A percentile compares a stretch with the other conserved stretches of the same genome.
phyloP scores from a whole-genome alignment of 2,329 filamentous ascomycete genomes.

The Gyromitra esculenta region DNA sequence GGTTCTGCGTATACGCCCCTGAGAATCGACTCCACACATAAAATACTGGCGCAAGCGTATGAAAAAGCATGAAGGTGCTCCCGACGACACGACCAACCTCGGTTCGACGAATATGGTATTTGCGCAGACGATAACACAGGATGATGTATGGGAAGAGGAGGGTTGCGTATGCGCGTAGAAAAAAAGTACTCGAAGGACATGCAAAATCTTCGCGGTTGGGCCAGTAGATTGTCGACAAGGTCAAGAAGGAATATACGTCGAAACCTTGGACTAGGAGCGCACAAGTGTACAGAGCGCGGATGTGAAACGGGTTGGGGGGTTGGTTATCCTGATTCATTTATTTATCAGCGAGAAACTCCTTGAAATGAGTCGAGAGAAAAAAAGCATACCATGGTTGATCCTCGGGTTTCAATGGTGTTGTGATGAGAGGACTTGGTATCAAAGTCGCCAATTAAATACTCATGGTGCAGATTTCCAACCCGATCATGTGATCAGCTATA shows the following conservation, averaged over 20 bases:
- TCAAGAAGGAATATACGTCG: constrained; percentile 29
- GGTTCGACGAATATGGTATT: constrained; percentile 25
- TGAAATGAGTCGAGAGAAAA: neutral
- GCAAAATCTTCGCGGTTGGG: constrained; percentile 22
- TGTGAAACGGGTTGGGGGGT: constrained; percentile 23
- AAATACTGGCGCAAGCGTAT: constrained; percentile 23
- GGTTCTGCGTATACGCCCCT: constrained; percentile 17
- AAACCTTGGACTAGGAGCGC: constrained; percentile 13
- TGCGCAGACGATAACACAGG: constrained; percentile 25
- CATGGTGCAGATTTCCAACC: no score
- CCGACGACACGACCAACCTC: constrained; percentile 24
- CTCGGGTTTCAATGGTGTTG: neutral
- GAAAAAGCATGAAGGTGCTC: constrained; percentile 19
- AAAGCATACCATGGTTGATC: constrained; percentile 10
- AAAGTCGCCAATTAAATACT: no score
- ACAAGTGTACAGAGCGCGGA: constrained; percentile 23
- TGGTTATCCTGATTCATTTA: constrained; percentile 5
- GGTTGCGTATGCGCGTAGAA: constrained; percentile 21
- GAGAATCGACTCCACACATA: constrained; percentile 10
- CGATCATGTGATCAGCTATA: no score
- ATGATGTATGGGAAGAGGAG: constrained; percentile 36
- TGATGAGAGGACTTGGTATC: no score
- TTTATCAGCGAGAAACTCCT: constrained; percentile 1
- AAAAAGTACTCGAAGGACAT: constrained; percentile 17
- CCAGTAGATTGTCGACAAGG: constrained; percentile 21